These are phyloP conservation scores for Trichoderma pleuroti DNA, from an alignment of 2,329 filamentous ascomycete genomes.

Conservation along the genomic window DNA sequence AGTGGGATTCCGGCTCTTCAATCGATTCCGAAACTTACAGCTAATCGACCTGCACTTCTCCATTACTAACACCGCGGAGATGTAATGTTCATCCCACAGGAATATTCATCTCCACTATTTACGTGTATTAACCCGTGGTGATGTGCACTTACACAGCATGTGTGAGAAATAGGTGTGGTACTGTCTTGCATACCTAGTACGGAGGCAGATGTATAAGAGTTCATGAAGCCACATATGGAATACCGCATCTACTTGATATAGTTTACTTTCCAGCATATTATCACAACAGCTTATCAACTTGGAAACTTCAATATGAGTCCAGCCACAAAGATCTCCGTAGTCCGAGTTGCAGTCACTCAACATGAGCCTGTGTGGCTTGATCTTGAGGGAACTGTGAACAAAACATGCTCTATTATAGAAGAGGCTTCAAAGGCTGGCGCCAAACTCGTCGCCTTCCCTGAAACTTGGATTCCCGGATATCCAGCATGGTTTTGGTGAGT, in stretches of 20 bases:
- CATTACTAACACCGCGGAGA: constrained; percentile 1
- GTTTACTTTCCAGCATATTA: neutral
- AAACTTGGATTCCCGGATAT: neutral
- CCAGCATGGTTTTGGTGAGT: neutral
- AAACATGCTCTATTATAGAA: neutral
- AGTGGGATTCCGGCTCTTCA: neutral
- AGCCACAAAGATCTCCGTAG: neutral
- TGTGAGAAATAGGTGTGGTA: neutral
- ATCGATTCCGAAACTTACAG: neutral
- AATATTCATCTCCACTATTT: neutral
- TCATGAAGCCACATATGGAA: neutral
- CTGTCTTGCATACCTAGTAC: neutral
- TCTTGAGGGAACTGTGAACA: neutral
- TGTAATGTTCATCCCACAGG: neutral
- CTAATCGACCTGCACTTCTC: neutral
- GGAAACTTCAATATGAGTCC: neutral
- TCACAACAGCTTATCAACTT: neutral
- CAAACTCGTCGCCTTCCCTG: neutral
- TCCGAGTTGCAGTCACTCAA: neutral
- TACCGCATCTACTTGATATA: neutral
- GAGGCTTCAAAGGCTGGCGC: neutral
- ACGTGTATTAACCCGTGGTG: neutral
- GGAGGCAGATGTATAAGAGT: neutral
- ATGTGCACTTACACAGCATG: neutral
- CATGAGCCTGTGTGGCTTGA: neutral